These are phyloP conservation scores for Blumeriella jaapii DNA, from an alignment of 2,329 filamentous ascomycete genomes.

Conservation along the genomic window DNA sequence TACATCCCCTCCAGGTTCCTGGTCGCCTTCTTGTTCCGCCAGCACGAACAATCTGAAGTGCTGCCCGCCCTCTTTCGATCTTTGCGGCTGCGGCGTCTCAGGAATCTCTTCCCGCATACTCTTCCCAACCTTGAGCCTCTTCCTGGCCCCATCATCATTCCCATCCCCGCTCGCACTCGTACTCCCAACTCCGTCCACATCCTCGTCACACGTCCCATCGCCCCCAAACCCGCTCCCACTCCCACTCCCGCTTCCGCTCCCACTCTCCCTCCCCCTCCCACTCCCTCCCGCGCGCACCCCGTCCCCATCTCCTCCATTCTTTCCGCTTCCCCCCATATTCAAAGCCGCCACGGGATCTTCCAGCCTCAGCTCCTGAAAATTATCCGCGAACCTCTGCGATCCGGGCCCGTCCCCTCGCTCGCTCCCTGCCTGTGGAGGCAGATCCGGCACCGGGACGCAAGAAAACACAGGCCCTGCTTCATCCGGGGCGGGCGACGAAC, in stretches of 20 bases:
- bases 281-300: no score
- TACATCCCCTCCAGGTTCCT: slow-evolving; percentile 5
- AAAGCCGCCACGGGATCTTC: slow-evolving; percentile 14
- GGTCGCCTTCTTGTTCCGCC: slow-evolving; percentile 1
- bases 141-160: slow-evolving; percentile 14
- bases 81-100: slow-evolving; percentile 17
- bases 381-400: slow-evolving; percentile 25
- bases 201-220: slow-evolving; percentile 1
- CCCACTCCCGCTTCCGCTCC: no score
- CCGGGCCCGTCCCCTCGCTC: slow-evolving; percentile 14
- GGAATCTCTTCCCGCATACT: slow-evolving; percentile 17
- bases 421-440: no score
- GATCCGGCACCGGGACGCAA: not conserved
- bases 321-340: no score
- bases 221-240: not conserved
- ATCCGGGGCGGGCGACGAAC: slow-evolving; percentile 11
- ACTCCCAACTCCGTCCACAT: not conserved
- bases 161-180: not conserved
- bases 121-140: slow-evolving; percentile 16
- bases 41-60: slow-evolving; percentile 12
- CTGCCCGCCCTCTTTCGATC: slow-evolving; percentile 5
- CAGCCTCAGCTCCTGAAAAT: slow-evolving; percentile 24
- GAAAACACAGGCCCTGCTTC: no score
- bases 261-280: no score
- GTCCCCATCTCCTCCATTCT: no score